Evolutionary conservation across 257 asterid species (phyloP).

Genomic region (Cinchona pubescens): DNA sequence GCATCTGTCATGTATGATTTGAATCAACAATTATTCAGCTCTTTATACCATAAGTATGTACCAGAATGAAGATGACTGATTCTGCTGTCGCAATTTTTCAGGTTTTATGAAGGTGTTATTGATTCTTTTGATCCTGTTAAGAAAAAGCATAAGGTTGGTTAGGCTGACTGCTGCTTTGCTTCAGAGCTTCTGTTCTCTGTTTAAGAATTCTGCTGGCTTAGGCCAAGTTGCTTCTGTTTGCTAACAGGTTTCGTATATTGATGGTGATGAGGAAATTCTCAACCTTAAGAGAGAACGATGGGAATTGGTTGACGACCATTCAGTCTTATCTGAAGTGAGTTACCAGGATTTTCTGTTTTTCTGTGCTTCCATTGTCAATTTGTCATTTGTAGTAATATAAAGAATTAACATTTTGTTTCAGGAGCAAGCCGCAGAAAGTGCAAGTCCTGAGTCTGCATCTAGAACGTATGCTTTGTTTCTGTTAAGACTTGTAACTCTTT

Average conservation of each 20-base stretch:
- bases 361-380: too few species aligned
- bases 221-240: constrained; percentile 7
- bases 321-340: constrained; percentile 51
- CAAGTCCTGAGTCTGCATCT: constrained; percentile 55
- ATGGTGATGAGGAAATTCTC: constrained; percentile 75
- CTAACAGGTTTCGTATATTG: constrained; percentile 60
- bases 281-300: constrained; percentile 60
- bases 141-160: constrained; percentile 76
- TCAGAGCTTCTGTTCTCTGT: constrained; percentile 14
- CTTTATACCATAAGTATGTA: not conserved
- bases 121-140: constrained; percentile 59
- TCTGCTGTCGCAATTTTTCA: constrained; percentile 28
- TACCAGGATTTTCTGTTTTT: constrained; percentile 14
- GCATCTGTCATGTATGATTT: not conserved
- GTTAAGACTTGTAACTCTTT: constrained; percentile 6
- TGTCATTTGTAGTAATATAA: not conserved
- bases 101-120: constrained; percentile 81
- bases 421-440: constrained; percentile 55
- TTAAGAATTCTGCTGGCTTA: constrained; percentile 13
- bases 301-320: constrained; percentile 47
- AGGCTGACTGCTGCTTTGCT: constrained; percentile 24
- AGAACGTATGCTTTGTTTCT: constrained; percentile 41
- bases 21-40: too few species aligned
- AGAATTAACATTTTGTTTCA: constrained; percentile 27
- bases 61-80: constrained; percentile 17